These are phyloP conservation scores for Cymbopogon flexuosus DNA, from an alignment of 202 grass and related monocot species.

Conservation along the genomic window DNA sequence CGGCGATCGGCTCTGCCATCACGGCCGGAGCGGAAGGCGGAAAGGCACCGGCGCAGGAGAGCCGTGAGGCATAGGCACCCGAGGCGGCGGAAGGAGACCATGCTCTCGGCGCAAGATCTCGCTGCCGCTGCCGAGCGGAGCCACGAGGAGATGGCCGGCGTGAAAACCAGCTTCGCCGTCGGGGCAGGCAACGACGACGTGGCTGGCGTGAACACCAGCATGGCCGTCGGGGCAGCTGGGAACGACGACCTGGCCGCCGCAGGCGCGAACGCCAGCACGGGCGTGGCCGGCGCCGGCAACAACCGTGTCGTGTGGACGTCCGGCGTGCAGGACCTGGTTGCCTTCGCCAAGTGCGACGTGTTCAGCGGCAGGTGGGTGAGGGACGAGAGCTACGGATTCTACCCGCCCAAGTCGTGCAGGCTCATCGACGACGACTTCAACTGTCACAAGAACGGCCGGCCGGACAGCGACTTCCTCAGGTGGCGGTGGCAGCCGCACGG, in stretches of 20 bases:
- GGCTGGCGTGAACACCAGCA: neutral
- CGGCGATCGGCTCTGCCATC: neutral
- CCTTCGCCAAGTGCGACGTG: constrained; percentile 52
- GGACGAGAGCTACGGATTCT: constrained; percentile 54
- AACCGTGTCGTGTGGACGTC: constrained; percentile 27
- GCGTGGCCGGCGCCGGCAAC: neutral
- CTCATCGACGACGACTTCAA: constrained; percentile 73
- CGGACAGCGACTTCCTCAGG: constrained; percentile 58
- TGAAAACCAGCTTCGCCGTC: neutral
- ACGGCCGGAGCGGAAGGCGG: neutral
- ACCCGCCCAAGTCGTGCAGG: constrained; percentile 56
- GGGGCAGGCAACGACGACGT: neutral
- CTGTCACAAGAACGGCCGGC: constrained; percentile 79
- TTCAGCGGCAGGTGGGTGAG: constrained; percentile 72
- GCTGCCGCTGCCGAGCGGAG: neutral
- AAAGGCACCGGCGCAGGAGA: constrained; percentile 18
- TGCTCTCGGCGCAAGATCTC: neutral
- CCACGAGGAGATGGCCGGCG: neutral
- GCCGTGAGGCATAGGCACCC: neutral
- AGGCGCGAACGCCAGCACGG: neutral
- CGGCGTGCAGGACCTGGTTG: constrained; percentile 31
- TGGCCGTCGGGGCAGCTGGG: neutral
- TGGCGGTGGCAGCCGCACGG: constrained; percentile 81
- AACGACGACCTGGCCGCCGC: neutral
- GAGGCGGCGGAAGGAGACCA: constrained; percentile 25